These are phyloP conservation scores for Laetiporus sulphureus DNA, from an alignment of 1,284 basidiomycete genomes.

Conservation along the genomic window DNA sequence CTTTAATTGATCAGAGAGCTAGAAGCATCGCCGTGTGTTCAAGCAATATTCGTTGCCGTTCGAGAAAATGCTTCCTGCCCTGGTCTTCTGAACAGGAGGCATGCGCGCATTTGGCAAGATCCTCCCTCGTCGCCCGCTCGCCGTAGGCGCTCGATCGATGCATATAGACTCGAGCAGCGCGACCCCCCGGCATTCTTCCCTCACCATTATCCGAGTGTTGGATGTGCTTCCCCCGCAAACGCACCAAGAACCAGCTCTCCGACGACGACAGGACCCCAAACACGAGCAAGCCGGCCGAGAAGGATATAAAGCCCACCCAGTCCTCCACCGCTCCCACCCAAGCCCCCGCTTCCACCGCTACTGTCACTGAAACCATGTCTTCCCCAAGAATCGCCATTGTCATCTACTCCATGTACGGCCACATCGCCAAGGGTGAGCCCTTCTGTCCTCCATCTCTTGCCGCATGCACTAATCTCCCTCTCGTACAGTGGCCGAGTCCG, in stretches of 20 bases:
- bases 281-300: constrained; percentile 15
- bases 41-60: too few relatives aligned
- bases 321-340: constrained; percentile 9
- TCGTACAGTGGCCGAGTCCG: constrained; percentile 66
- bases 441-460: background rate
- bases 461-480: constrained; percentile 1
- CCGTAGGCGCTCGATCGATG: background rate
- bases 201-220: constrained; percentile 8
- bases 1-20: too few relatives aligned
- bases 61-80: too few relatives aligned
- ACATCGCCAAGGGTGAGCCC: constrained; percentile 56
- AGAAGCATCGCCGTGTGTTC: too few relatives aligned
- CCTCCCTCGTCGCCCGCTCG: background rate
- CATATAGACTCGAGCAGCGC: background rate
- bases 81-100: too few relatives aligned
- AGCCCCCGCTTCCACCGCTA: constrained; percentile 10
- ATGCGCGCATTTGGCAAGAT: background rate
- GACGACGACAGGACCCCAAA: constrained; percentile 21
- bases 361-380: constrained; percentile 20
- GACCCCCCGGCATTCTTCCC: background rate
- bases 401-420: constrained; percentile 82
- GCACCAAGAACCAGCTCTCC: constrained; percentile 29
- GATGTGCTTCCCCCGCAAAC: constrained; percentile 39
- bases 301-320: constrained; percentile 12
- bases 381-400: constrained; percentile 69